Conservation (phyloP, 2,329 filamentous ascomycete genomes). For the Xylariaceae sp. region DNA sequence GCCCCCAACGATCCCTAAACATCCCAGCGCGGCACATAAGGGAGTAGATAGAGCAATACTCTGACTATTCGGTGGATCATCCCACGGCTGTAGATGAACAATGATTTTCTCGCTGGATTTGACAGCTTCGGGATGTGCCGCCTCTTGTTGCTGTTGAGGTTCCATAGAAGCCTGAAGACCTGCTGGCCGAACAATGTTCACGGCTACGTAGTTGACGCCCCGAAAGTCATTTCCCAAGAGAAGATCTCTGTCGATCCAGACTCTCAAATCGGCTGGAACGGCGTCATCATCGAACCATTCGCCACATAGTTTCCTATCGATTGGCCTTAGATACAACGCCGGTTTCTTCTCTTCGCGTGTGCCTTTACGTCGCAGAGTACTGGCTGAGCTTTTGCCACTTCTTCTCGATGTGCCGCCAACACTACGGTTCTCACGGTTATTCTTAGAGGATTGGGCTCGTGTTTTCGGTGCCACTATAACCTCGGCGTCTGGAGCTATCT, state of each 20-base stretch:
- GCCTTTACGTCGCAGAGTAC: slow-evolving; percentile 55
- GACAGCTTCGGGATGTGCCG: slow-evolving; percentile 45
- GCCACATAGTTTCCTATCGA: slow-evolving; percentile 63
- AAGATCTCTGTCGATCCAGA: slow-evolving; percentile 82
- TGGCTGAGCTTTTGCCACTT: slow-evolving; percentile 68
- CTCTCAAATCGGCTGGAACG: slow-evolving; percentile 54
- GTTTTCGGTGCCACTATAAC: slow-evolving; percentile 96
- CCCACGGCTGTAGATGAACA: slow-evolving; percentile 71
- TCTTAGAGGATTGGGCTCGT: slow-evolving; percentile 61
- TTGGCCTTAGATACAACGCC: slow-evolving; percentile 70
- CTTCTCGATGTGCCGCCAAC: slow-evolving; percentile 73
- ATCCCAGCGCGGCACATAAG: slow-evolving; percentile 68
- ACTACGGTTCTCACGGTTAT: slow-evolving; percentile 69
- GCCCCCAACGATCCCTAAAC: slow-evolving; percentile 71
- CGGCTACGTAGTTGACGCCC: slow-evolving; percentile 68
- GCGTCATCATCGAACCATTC: slow-evolving; percentile 74
- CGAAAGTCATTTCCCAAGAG: slow-evolving; percentile 66
- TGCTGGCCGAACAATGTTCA: slow-evolving; percentile 82
- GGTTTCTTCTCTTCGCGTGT: slow-evolving; percentile 60
- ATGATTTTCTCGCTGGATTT: slow-evolving; percentile 64
- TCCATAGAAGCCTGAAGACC: slow-evolving; percentile 67
- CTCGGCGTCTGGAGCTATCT: slow-evolving; percentile 89
- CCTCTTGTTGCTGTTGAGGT: slow-evolving; percentile 63
- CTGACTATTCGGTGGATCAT: slow-evolving; percentile 76
- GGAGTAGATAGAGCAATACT: slow-evolving; percentile 73